phyloP scores from a whole-genome alignment of 768 basidiomycete species.

The Boletus sp. region DNA sequence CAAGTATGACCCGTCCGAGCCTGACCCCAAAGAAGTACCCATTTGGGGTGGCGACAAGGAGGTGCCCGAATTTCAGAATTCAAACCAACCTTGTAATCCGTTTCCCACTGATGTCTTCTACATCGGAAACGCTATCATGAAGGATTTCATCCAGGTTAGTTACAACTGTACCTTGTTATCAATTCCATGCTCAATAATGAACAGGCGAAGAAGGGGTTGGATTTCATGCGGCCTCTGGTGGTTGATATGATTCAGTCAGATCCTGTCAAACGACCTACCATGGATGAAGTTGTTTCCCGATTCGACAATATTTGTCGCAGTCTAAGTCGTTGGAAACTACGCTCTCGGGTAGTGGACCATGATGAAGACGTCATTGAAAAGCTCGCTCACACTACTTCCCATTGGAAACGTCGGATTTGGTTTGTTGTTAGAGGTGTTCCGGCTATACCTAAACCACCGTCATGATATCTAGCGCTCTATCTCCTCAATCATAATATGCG shows the following conservation, averaged over 20 bases:
- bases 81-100: constrained; percentile 30
- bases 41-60: constrained; percentile 43
- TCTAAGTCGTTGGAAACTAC: constrained; percentile 25
- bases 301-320: constrained; percentile 22
- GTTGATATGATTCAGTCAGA: constrained; percentile 37
- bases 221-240: constrained; percentile 33
- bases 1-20: constrained; percentile 27
- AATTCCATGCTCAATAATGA: constrained; percentile 2
- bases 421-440: constrained; percentile 19
- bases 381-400: constrained; percentile 8
- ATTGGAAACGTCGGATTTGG: constrained; percentile 26
- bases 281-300: constrained; percentile 34
- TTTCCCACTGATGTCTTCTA: constrained; percentile 46
- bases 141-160: constrained; percentile 32
- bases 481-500: too few species aligned
- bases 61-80: constrained; percentile 38
- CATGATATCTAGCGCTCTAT: not conserved
- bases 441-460: not conserved
- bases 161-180: not conserved
- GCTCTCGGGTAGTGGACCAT: constrained; percentile 21
- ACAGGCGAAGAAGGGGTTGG: constrained; percentile 5
- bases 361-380: not conserved
- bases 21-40: constrained; percentile 27
- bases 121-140: constrained; percentile 36
- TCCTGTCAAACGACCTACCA: constrained; percentile 35